Evolutionary conservation across 495 filamentous ascomycete genomes (phyloP), one percentile per base, ranked within the genome.

Genomic region (Trichoderma asperelloides): DNA sequence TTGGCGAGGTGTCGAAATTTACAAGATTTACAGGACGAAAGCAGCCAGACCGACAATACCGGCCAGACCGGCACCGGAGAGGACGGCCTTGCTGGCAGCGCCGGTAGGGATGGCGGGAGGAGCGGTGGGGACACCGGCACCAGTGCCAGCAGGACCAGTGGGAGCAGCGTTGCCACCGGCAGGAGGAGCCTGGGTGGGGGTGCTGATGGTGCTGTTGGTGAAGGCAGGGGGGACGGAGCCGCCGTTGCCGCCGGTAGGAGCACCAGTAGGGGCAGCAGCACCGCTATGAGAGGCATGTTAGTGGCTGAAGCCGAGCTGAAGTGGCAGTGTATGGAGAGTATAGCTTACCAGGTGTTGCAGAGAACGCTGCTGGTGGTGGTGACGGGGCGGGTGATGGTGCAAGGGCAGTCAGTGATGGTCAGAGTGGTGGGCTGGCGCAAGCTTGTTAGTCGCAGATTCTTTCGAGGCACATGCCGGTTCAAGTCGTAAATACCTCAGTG

Each of bases 371-470:
- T 84, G 72, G 84, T 81, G 77, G 81, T 84, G 75, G 80, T 78
- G 69, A 91, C 79, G 71, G 89, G 88, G 76, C 87, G 85, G 79
- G 85, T 86, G 81, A 91, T 79, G 75, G 89, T 95, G 86, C 86
- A 90, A 64, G 88, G 85, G 86, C 87, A 89, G 84, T 88, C 79
- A 75, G 86, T 86, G 83, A 93, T 86, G 80, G 91, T 93, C 78
- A 93, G 79, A 77, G 87, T 90, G 74, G 89, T 90, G 75, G 90
- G 78, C 85, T 87, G 66, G 68, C 51, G 55, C 63, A 63, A 68
- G 23, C 37, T 64, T 37, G 71, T 70, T 67, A 65, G 68, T 37
- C 68, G 15, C 23, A 12, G n/a, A 27, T 12, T 12, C n/a, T 47
- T 37, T 27, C 39, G 51, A n/a, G n/a, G n/a, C 1, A 21, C 40